phyloP scores from a whole-genome alignment of 148 eudicot species.

The Vaccinium myrtillus region DNA sequence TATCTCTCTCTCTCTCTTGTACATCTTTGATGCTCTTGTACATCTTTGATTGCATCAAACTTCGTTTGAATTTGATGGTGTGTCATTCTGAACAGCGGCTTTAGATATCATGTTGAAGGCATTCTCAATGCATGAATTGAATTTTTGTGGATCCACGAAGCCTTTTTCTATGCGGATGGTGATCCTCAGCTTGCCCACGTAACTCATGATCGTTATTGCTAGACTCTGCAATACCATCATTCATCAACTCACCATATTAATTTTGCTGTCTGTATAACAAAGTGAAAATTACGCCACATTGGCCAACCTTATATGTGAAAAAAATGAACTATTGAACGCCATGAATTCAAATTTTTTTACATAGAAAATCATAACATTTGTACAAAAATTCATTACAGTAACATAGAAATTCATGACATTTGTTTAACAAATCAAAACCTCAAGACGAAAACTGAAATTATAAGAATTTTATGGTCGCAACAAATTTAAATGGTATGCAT shows the following conservation, averaged over 20 bases:
- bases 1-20: background rate
- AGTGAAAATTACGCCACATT: background rate
- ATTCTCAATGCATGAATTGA: conserved; percentile 47
- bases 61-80: background rate
- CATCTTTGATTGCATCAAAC: background rate
- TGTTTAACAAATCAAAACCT: background rate
- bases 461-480: background rate
- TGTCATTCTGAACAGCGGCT: conserved; percentile 30
- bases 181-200: conserved; percentile 45
- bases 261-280: background rate
- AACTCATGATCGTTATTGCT: conserved; percentile 39
- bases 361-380: background rate
- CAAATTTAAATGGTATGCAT: background rate
- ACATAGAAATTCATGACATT: background rate
- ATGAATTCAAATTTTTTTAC: too few relatives aligned
- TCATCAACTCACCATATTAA: background rate
- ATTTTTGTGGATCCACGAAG: conserved; percentile 42
- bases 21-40: background rate
- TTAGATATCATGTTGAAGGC: conserved; percentile 47
- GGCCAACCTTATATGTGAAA: background rate
- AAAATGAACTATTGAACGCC: too few relatives aligned
- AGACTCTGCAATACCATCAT: conserved; percentile 23
- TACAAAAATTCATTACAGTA: background rate
- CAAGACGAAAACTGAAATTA: background rate
- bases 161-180: conserved; percentile 50